A percentile compares a stretch with the other conserved stretches of the same genome.
Evolutionary conservation across 2,329 filamentous ascomycete species (phyloP).

Genomic region (Colletotrichum spaethianum): DNA sequence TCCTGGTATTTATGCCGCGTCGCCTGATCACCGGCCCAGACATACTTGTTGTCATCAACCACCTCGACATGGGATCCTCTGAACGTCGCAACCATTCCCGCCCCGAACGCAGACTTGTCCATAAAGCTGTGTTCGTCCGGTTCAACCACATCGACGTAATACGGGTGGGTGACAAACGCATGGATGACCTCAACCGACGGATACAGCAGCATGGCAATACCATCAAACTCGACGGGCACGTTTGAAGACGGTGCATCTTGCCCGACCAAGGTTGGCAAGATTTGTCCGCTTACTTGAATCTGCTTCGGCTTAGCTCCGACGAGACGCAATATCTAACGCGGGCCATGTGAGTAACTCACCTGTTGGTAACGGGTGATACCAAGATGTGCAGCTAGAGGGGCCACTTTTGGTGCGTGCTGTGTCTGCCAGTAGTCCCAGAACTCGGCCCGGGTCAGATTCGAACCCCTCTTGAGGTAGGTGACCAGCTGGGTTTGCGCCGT

Average conservation of each 20-base stretch:
- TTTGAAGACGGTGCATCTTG: slow-evolving; percentile 41
- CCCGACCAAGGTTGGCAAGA: slow-evolving; percentile 44
- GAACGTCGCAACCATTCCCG: slow-evolving; percentile 48
- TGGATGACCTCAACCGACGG: slow-evolving; percentile 43
- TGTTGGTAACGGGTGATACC: slow-evolving; percentile 49
- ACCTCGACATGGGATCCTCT: slow-evolving; percentile 46
- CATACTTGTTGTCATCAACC: slow-evolving; percentile 42
- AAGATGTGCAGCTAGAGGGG: slow-evolving; percentile 46
- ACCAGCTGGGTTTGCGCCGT: slow-evolving; percentile 48
- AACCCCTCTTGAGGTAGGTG: slow-evolving; percentile 48
- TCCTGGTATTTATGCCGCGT: slow-evolving; percentile 43
- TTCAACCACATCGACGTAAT: slow-evolving; percentile 47
- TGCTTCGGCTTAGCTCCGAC: slow-evolving; percentile 9
- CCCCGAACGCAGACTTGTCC: slow-evolving; percentile 46
- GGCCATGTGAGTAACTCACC: slow-evolving; percentile 33
- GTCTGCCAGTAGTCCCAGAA: slow-evolving; percentile 51
- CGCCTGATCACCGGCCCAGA: slow-evolving; percentile 45
- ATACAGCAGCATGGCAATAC: slow-evolving; percentile 49
- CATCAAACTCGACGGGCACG: slow-evolving; percentile 47
- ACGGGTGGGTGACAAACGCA: slow-evolving; percentile 47
- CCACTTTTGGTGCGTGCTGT: slow-evolving; percentile 49
- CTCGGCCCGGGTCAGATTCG: slow-evolving; percentile 44
- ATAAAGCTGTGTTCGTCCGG: slow-evolving; percentile 49
- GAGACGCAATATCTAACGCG: neutral
- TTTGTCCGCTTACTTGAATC: neutral